phyloP scores from a whole-genome alignment of 345 rosid genomes.

The Eucalyptus shirleyi region DNA sequence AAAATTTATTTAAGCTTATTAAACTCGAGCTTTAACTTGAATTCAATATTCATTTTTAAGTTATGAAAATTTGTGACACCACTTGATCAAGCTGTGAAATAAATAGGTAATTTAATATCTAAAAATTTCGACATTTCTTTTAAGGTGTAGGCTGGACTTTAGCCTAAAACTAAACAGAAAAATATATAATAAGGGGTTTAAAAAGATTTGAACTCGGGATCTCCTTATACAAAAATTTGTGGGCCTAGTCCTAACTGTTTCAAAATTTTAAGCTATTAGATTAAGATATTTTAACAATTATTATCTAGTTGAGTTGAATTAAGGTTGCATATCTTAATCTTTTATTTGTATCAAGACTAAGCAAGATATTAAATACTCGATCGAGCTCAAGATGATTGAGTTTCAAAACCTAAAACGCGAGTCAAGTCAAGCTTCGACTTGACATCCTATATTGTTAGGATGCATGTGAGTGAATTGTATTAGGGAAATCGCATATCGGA shows the following conservation, averaged over 20 bases:
- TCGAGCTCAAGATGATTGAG: not conserved
- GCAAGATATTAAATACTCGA: not conserved
- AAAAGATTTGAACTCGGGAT: rapidly evolving
- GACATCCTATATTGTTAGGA: too few species aligned
- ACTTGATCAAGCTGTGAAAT: not conserved
- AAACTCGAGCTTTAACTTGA: not conserved
- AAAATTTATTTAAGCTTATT: not conserved
- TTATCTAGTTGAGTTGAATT: not conserved
- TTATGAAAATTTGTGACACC: not conserved
- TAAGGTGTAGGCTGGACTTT: not conserved
- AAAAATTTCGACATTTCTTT: not conserved
- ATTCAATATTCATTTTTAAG: not conserved
- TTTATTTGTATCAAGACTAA: not conserved
- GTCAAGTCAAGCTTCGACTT: not conserved
- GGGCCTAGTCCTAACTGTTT: not conserved
- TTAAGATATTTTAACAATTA: not conserved
- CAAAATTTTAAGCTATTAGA: not conserved
- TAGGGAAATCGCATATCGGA: too few species aligned
- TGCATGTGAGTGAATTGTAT: too few species aligned
- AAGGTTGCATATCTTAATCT: not conserved
- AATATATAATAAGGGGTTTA: not conserved
- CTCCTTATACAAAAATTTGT: not conserved
- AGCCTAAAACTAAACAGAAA: not conserved
- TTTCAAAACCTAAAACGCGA: not conserved
- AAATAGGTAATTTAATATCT: not conserved